Percentiles rank a stretch among this genome's conserved stretches.
Conservation (phyloP, 345 rosid species). For the Arabidopsis thaliana region TAIR10.1 NC_003076.8:8788001-8788500, state of each 20-base stretch:
- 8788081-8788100: not conserved
- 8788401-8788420: conserved; percentile 78
- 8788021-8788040: conserved; percentile 85
- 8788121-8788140: conserved; percentile 53
- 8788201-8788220: conserved; percentile 79
- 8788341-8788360: conserved; percentile 29
- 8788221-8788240: conserved; percentile 75
- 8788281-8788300: conserved; percentile 55
- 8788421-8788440: conserved; percentile 57
- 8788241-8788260: conserved; percentile 63
- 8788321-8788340: conserved; percentile 33
- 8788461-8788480: conserved; percentile 47
- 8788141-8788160: conserved; percentile 59
- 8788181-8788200: conserved; percentile 77
- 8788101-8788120: not conserved
- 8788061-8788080: conserved; percentile 21
- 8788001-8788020: conserved; percentile 94
- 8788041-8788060: conserved; percentile 88
- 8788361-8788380: conserved; percentile 43
- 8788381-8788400: conserved; percentile 72
- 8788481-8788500: conserved; percentile 49
- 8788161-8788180: conserved; percentile 70
- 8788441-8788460: conserved; percentile 52
- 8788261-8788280: conserved; percentile 75
- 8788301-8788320: conserved; percentile 43